Conservation (phyloP, 306 rosid species). For the Dalbergia cultrata region DNA sequence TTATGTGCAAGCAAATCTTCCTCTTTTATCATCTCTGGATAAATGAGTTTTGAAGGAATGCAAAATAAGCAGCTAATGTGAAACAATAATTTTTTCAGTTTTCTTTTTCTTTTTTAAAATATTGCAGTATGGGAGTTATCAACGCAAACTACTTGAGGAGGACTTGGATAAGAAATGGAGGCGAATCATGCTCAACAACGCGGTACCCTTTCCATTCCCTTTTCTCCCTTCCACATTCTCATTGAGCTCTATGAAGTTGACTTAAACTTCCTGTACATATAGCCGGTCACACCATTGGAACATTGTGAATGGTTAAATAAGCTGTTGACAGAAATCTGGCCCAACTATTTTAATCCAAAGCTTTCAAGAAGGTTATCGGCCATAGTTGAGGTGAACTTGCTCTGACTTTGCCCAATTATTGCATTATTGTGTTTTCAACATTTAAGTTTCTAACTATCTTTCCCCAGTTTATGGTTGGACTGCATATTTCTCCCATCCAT, state of each 20-base stretch:
- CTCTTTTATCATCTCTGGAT: neutral
- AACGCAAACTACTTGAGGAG: conserved; percentile 69
- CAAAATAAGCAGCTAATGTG: conserved; percentile 27
- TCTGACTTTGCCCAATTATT: conserved; percentile 11
- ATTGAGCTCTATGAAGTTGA: conserved; percentile 36
- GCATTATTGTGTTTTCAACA: neutral
- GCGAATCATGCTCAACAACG: conserved; percentile 67
- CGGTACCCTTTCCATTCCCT: conserved; percentile 59
- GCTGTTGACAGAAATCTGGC: conserved; percentile 80
- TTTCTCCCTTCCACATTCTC: conserved; percentile 23
- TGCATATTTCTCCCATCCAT: conserved; percentile 23
- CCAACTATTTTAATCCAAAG: conserved; percentile 68
- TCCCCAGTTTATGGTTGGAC: neutral
- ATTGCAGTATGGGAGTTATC: conserved; percentile 77
- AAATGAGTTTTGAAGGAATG: conserved; percentile 14
- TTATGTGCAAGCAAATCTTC: neutral
- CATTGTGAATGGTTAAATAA: conserved; percentile 91
- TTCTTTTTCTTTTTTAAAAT: no score
- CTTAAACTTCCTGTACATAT: conserved; percentile 39
- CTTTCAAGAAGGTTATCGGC: conserved; percentile 72
- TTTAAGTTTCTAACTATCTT: conserved; percentile 13
- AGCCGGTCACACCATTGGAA: conserved; percentile 89
- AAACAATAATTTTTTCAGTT: conserved; percentile 40
- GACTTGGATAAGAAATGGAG: conserved; percentile 87
- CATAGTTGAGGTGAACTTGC: conserved; percentile 72